Percentiles rank a stretch among this genome's conserved stretches.
phyloP scores from a whole-genome alignment of 2,329 filamentous ascomycete species.

The Fusarium nisikadoi region DNA sequence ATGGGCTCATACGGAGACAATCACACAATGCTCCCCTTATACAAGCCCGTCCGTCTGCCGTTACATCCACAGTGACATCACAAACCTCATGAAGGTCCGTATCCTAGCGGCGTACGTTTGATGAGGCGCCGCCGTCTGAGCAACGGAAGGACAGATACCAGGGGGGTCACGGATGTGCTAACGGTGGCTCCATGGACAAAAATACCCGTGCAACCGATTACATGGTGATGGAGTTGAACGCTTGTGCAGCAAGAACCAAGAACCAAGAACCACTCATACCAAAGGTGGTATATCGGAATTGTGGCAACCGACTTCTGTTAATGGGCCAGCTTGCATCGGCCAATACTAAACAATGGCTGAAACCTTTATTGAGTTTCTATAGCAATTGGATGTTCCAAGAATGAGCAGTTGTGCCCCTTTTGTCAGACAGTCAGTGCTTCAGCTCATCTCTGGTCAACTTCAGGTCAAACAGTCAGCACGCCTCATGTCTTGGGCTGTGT shows the following conservation, averaged over 20 bases:
- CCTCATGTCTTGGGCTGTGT: slow-evolving; percentile 22
- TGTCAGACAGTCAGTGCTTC: slow-evolving; percentile 22
- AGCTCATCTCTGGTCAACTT: slow-evolving; percentile 16
- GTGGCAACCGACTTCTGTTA: not conserved
- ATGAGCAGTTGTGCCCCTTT: slow-evolving; percentile 14
- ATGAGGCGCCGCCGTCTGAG: slow-evolving; percentile 24
- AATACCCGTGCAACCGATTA: slow-evolving; percentile 15
- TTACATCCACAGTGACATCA: slow-evolving; percentile 41
- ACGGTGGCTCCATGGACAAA: slow-evolving; percentile 19
- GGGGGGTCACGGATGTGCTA: slow-evolving; percentile 20
- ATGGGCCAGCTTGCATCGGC: slow-evolving; percentile 4
- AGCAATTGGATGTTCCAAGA: slow-evolving; percentile 12
- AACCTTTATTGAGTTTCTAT: slow-evolving; percentile 29
- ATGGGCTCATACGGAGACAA: slow-evolving; percentile 3
- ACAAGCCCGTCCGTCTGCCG: slow-evolving; percentile 11
- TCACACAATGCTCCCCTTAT: slow-evolving; percentile 2
- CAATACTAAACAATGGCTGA: slow-evolving; percentile 25
- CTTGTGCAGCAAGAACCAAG: not conserved
- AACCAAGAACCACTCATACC: not conserved
- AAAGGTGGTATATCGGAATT: slow-evolving; percentile 16
- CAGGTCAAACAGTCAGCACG: slow-evolving; percentile 17
- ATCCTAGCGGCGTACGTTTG: slow-evolving; percentile 16
- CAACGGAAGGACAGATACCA: slow-evolving; percentile 20
- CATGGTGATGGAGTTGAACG: slow-evolving; percentile 1
- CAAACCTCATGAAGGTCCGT: slow-evolving; percentile 9